Percentiles rank a stretch among this genome's conserved stretches.
Conservation (phyloP, 257 asterid genomes). For the Solanum ahanhuiri region DNA sequence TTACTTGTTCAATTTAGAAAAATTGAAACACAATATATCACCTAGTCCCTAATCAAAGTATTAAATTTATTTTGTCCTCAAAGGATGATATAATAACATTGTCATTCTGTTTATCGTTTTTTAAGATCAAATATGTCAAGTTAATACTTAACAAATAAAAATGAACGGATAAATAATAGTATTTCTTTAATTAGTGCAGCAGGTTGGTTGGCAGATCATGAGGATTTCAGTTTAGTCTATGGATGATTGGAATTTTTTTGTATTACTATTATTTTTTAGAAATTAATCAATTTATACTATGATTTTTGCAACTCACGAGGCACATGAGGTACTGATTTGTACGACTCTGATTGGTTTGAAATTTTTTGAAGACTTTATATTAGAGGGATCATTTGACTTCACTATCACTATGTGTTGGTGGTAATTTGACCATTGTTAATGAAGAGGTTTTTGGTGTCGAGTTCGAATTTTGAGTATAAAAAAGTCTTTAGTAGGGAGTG, state of each 20-base stretch:
- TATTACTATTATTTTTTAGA: neutral
- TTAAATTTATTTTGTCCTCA: neutral
- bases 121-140: neutral
- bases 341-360: neutral
- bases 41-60: neutral
- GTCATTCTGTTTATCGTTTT: fast-evolving
- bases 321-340: neutral
- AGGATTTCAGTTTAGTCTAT: neutral
- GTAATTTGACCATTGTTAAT: neutral
- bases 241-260: neutral
- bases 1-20: neutral
- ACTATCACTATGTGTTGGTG: neutral
- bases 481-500: too few species aligned
- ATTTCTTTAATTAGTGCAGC: neutral
- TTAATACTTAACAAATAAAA: too few species aligned
- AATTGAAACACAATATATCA: neutral
- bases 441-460: neutral
- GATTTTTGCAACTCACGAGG: neutral
- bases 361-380: neutral
- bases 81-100: neutral
- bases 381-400: neutral
- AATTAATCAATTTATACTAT: neutral
- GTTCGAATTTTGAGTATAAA: too few species aligned
- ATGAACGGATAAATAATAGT: too few species aligned
- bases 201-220: neutral